Conservation (phyloP, 2,329 filamentous ascomycete genomes). For the Curvularia eragrostidis region DNA sequence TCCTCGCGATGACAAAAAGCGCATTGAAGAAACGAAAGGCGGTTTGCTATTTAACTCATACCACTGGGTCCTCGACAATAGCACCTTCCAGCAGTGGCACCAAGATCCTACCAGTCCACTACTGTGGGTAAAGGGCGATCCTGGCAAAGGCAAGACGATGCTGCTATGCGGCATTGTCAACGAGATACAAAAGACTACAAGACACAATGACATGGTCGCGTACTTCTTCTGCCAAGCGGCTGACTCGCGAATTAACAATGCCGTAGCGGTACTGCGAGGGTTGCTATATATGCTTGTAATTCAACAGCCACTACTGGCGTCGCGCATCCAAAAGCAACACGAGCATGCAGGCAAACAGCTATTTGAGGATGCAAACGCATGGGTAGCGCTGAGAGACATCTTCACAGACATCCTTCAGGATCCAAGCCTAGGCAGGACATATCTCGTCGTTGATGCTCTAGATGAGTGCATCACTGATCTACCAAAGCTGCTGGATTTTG, state of each 20-base stretch:
- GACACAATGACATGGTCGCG: not conserved
- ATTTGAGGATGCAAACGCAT: slow-evolving; percentile 44
- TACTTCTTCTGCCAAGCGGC: slow-evolving; percentile 50
- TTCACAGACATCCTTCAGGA: slow-evolving; percentile 54
- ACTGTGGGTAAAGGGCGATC: no score
- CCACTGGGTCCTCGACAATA: slow-evolving; percentile 14
- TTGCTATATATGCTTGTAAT: slow-evolving; percentile 52
- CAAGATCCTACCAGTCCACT: not conserved
- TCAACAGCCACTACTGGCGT: slow-evolving; percentile 42
- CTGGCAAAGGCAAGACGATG: not conserved
- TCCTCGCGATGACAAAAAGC: slow-evolving; percentile 10
- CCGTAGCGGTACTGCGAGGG: slow-evolving; percentile 52
- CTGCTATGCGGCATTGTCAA: not conserved
- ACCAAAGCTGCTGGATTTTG: not conserved
- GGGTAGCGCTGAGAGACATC: slow-evolving; percentile 34
- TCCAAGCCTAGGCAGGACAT: slow-evolving; percentile 12
- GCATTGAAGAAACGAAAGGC: not conserved
- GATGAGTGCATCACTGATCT: slow-evolving; percentile 17
- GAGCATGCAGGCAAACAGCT: slow-evolving; percentile 13
- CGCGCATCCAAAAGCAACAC: slow-evolving; percentile 38
- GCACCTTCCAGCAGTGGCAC: slow-evolving; percentile 11
- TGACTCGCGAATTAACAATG: no score
- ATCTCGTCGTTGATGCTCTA: slow-evolving; percentile 21
- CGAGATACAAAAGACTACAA: not conserved
- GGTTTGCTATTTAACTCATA: slow-evolving; percentile 9